Evolutionary conservation across 2,329 filamentous ascomycete species (phyloP).

Genomic region (Epichloe typhina): DNA sequence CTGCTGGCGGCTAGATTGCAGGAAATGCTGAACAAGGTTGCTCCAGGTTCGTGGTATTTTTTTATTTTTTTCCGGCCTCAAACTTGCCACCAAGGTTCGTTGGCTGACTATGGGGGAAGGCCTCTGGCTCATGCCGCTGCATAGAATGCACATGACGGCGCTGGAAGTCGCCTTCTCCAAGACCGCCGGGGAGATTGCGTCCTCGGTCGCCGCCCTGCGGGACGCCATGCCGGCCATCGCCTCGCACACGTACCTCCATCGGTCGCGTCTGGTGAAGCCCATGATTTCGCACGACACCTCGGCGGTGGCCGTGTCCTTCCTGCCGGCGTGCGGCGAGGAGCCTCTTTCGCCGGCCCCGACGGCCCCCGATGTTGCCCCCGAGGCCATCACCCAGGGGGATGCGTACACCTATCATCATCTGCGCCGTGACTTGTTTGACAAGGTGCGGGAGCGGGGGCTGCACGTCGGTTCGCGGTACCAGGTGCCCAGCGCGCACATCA

Average conservation of each 20-base stretch:
- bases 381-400: conserved; percentile 37
- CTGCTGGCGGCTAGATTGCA: conserved; percentile 58
- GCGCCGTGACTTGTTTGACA: conserved; percentile 59
- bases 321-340: conserved; percentile 57
- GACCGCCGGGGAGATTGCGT: conserved; percentile 52
- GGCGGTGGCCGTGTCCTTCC: conserved; percentile 74
- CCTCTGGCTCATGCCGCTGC: conserved; percentile 74
- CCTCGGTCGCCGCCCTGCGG: conserved; percentile 44
- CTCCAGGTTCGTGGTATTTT: conserved; percentile 43
- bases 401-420: conserved; percentile 83
- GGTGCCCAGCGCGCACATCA: conserved; percentile 82
- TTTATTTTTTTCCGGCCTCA: no score
- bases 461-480: conserved; percentile 67
- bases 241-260: conserved; percentile 52
- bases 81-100: no score
- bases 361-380: conserved; percentile 21
- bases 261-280: conserved; percentile 67
- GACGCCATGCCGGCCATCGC: conserved; percentile 45
- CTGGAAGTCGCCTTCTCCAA: conserved; percentile 76
- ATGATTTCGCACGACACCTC: conserved; percentile 73
- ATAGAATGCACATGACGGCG: conserved; percentile 71
- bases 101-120: conserved; percentile 27
- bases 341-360: conserved; percentile 23
- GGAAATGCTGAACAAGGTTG: conserved; percentile 44
- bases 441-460: conserved; percentile 51